Base-by-base conservation (phyloP, 768 basidiomycete species). In the Pleurotus citrinopileatus region DNA sequence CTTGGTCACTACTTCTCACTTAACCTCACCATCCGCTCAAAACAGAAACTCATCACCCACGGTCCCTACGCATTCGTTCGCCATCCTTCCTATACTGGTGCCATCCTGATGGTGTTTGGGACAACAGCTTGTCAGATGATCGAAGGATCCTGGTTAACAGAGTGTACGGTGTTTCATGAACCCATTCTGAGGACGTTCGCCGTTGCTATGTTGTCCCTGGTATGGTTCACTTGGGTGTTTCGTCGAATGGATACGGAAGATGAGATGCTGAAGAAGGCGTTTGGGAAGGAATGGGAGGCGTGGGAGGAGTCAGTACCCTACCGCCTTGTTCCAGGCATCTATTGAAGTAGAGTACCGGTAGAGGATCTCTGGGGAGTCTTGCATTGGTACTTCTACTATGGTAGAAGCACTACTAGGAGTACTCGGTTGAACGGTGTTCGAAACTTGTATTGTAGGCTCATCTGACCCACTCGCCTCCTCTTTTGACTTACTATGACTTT, bases 281-380 rank as follows among this genome's bases (percentile, higher is more conserved):
- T 72, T 50, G 70, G 71, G 19, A 55, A 61, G 25, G 67, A 65
- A 23, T 73, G 71, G 70, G 62, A 63, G 10, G 48, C 34, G 3
- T 71, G 65, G 63, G 63, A 61, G 8, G 44, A 40, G 5, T 42
- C 28, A 17, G 69, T 70, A 6, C 59, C 58, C 23, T 70, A 60
- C 27, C 55, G 55, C 8, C 51, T 72, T 25, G 51, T 72, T 27
- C 71, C 71, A 3, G 57, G 61, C 10, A 52, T 70, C 5, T 70
- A 60, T 57, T 70, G 50, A 50, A n/a, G n/a, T n/a, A n/a, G n/a
- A n/a, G n/a, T n/a, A n/a, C n/a, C n/a, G n/a, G n/a, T n/a, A n/a
- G n/a, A n/a, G n/a, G n/a, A n/a, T n/a, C n/a, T n/a, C n/a, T n/a
- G n/a, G n/a, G n/a, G n/a, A n/a, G n/a, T n/a, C n/a, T n/a, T n/a